Conservation (phyloP, 2,329 filamentous ascomycete genomes). For the Macrophomina pseudophaseolina region DNA sequence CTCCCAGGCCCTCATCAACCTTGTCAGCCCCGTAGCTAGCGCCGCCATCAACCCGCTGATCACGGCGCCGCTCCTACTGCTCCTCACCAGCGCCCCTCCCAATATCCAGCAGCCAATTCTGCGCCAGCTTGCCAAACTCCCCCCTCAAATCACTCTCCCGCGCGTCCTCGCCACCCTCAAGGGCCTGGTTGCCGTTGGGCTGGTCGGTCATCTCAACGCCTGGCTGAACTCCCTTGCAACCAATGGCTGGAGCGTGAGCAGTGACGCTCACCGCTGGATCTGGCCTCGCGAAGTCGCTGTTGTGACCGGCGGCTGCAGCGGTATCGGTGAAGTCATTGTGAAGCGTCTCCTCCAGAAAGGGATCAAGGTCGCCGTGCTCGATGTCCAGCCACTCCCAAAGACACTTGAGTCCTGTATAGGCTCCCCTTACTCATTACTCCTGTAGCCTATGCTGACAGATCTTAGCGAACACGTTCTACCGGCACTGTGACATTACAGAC, state of each 20-base stretch:
- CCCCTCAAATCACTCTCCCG: background rate
- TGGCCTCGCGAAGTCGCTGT: constrained; percentile 43
- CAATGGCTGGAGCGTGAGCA: constrained; percentile 47
- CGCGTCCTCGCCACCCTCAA: constrained; percentile 37
- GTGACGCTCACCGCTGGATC: constrained; percentile 39
- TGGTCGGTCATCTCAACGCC: constrained; percentile 37
- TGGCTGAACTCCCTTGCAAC: constrained; percentile 40
- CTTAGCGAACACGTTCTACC: constrained; percentile 39
- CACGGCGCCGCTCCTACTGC: constrained; percentile 38
- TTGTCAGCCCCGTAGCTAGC: constrained; percentile 24
- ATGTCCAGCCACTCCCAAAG: constrained; percentile 39
- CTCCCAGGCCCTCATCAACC: background rate
- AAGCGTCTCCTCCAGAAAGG: constrained; percentile 36
- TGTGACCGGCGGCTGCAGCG: constrained; percentile 44
- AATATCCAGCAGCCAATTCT: constrained; percentile 36
- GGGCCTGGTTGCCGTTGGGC: constrained; percentile 39
- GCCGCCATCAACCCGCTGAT: constrained; percentile 39
- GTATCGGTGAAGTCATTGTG: constrained; percentile 42
- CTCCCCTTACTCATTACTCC: background rate
- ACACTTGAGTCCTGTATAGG: constrained; percentile 37
- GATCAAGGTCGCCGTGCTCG: constrained; percentile 41
- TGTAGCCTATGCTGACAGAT: background rate
- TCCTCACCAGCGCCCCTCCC: constrained; percentile 39
- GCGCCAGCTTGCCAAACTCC: constrained; percentile 33
- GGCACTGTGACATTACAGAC: constrained; percentile 42